Conservation (phyloP, 768 basidiomycete species). For the Mycena amicta region DNA sequence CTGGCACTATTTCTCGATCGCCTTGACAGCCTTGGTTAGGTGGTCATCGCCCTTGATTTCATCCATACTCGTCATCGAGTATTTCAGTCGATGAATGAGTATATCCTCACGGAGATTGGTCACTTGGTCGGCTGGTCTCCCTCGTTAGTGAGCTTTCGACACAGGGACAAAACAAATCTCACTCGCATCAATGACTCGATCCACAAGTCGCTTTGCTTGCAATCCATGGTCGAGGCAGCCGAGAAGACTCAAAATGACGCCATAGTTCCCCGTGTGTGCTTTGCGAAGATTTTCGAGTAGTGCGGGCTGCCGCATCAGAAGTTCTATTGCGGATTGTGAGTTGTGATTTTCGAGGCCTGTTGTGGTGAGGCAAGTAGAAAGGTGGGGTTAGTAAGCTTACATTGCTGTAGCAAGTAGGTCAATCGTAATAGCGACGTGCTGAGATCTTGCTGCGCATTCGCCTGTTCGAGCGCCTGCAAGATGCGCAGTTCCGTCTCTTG, state of each 20-base stretch:
- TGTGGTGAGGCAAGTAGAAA: not conserved
- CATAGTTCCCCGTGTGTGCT: conserved; percentile 91
- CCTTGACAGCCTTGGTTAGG: conserved; percentile 68
- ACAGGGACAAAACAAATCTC: conserved; percentile 24
- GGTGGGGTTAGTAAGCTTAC: conserved; percentile 40
- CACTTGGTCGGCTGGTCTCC: conserved; percentile 78
- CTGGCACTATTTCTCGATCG: conserved; percentile 88
- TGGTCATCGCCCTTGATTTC: conserved; percentile 59
- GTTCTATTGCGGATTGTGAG: conserved; percentile 79
- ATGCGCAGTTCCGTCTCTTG: conserved; percentile 59
- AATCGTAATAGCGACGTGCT: conserved; percentile 75
- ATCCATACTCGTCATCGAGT: conserved; percentile 80
- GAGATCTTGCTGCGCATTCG: conserved; percentile 77
- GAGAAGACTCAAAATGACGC: conserved; percentile 85
- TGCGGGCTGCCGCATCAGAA: conserved; percentile 78
- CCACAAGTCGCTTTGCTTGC: conserved; percentile 86
- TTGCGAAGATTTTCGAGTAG: conserved; percentile 86
- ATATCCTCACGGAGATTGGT: conserved; percentile 91
- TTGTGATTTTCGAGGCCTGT: conserved; percentile 43
- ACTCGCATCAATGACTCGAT: conserved; percentile 83
- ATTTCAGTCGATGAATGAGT: conserved; percentile 78
- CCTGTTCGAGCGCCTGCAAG: conserved; percentile 69
- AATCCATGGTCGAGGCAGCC: conserved; percentile 91
- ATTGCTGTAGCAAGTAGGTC: conserved; percentile 80
- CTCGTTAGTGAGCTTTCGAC: not conserved